These are phyloP conservation scores for Cicer pinnatifidum DNA, from an alignment of 306 rosid species.

Conservation along the genomic window DNA sequence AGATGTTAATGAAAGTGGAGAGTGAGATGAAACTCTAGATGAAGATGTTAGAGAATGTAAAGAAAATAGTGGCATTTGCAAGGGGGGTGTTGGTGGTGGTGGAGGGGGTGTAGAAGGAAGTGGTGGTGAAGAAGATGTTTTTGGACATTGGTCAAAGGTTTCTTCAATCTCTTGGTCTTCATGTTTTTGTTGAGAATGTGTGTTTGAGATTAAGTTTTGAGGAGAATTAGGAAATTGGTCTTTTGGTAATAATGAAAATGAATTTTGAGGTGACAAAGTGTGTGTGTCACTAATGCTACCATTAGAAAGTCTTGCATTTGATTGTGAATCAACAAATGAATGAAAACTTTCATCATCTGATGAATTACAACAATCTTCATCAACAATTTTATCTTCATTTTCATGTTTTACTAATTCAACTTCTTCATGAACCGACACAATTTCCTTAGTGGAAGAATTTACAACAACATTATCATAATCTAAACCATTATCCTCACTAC, in stretches of 20 bases:
- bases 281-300: constrained; percentile 56
- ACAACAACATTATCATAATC: constrained; percentile 52
- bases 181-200: constrained; percentile 46
- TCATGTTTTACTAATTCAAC: constrained; percentile 54
- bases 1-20: constrained; percentile 63
- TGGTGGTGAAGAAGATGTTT: constrained; percentile 36
- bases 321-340: constrained; percentile 75
- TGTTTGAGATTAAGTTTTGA: constrained; percentile 41
- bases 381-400: constrained; percentile 51
- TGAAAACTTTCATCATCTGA: constrained; percentile 87
- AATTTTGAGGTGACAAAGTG: constrained; percentile 51
- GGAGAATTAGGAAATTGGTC: constrained; percentile 33
- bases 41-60: constrained; percentile 56
- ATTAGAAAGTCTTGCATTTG: constrained; percentile 72
- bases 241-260: constrained; percentile 35
- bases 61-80: constrained; percentile 47
- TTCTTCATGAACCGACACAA: constrained; percentile 62
- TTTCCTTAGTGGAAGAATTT: constrained; percentile 69
- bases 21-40: constrained; percentile 53
- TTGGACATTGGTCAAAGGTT: constrained; percentile 39
- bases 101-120: constrained; percentile 63
- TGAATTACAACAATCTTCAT: constrained; percentile 49
- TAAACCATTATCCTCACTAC: constrained; percentile 18
- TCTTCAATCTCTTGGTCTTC: constrained; percentile 41
- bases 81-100: constrained; percentile 51